These are phyloP conservation scores for Fraxinus paxiana DNA, from an alignment of 305 asterid species.

Conservation along the genomic window DNA sequence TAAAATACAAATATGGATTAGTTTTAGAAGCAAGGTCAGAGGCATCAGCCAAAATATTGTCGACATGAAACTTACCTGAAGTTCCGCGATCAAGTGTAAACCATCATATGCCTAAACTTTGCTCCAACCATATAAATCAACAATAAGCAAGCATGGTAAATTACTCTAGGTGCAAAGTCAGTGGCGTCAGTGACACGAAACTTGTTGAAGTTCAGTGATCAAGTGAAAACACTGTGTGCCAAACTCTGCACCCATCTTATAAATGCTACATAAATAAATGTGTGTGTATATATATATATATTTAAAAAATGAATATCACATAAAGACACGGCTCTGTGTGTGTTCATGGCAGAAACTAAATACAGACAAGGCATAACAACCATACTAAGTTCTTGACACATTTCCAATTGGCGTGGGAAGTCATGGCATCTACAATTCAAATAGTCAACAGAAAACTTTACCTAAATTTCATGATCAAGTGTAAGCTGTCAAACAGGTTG, in stretches of 20 bases:
- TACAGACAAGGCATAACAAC: background rate
- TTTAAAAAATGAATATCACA: background rate
- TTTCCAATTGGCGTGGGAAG: background rate
- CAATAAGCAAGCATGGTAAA: background rate
- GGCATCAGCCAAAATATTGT: constrained; percentile 50
- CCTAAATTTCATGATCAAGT: constrained; percentile 66
- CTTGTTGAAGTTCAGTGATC: constrained; percentile 66
- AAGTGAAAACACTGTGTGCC: constrained; percentile 23
- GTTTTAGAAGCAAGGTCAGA: constrained; percentile 35
- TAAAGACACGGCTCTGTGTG: background rate
- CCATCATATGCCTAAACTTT: constrained; percentile 49
- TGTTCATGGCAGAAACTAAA: background rate
- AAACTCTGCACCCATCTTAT: constrained; percentile 40
- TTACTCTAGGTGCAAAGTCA: constrained; percentile 33
- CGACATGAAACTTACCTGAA: constrained; percentile 62
- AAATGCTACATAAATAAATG: constrained; percentile 19
- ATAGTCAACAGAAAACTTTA: constrained; percentile 48
- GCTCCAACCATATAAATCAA: background rate
- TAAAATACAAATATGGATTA: background rate
- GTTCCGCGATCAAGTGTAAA: constrained; percentile 70
- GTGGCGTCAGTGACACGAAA: constrained; percentile 51
- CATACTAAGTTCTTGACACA: background rate
- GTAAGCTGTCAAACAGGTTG: constrained; percentile 41
- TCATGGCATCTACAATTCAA: background rate
- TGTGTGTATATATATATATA: background rate